Evolutionary conservation across 139 green algal genomes (phyloP), one percentile per base, ranked within the genome.

Genomic region (Micromonas pusilla): DNA sequence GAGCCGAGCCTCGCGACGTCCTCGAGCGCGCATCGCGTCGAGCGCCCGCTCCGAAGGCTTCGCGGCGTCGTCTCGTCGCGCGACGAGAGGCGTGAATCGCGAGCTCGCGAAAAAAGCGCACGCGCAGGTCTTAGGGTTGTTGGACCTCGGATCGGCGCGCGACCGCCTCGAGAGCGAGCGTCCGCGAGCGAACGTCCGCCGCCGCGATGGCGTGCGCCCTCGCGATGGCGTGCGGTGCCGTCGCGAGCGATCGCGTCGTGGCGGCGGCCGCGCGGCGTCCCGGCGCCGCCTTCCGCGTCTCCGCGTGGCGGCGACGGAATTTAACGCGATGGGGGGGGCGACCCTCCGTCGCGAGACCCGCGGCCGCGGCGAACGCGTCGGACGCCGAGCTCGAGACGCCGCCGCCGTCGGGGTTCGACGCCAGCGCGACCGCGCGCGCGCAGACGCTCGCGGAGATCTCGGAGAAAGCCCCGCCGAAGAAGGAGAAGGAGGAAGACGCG

Each of bases 211-310:
- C n/a, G n/a, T n/a, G 79, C 75, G 86, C 81, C 28, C 31, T 74
- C 31, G 86, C 84, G 63, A 88, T 85, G 52, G 72, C 70, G 30
- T 76, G 70, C 52, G 52, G 26, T 65, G 54, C 26, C 54, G 54
- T 65, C 54, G 54, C n/a, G 54, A 65, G 54, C 54, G 1, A 2
- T 65, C 23, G 23, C 23, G 26, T 25, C 23, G 23, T 65, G n/a
- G 63, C 63, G 36, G 25, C 63, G 26, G 63, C 63, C 2, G 63
- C 20, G 5, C 16, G 20, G 63, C 26, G 36, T 26, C 16, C 13
- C 5, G 62, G 31, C 16, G 16, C 23, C 62, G 62, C 62, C 23
- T 26, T 20, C 23, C 23, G 5, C 31, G 62, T n/a, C 16, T 34
- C 5, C 62, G 52, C 52, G 16, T 16, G 16, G 65, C 20, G 66